Evolutionary conservation across 495 filamentous ascomycete genomes (phyloP), one percentile per base, ranked within the genome.

Genomic region (Penicillium simplicissimum): DNA sequence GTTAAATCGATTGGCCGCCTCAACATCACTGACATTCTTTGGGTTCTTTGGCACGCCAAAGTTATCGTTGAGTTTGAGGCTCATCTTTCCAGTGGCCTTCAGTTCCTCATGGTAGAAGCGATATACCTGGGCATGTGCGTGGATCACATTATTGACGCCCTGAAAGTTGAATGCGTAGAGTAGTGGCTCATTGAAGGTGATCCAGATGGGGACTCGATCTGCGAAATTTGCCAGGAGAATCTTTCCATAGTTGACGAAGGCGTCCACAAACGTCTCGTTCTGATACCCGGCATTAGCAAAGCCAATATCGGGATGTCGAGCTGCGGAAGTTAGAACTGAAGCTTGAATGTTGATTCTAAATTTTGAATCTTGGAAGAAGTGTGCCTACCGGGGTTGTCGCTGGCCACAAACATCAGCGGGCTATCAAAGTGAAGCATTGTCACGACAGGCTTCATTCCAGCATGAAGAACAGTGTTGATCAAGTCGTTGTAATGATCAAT

Each of bases 401-500:
- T 59, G 10, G 58, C 57, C 5, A 71, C 47, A 55, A 76, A 71
- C 42, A 67, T 68, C 17, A 69, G 52, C 9, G 76, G 79, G 10
- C 70, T 72, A 58, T 81, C 79, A 48, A 76, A 75, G 40, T 81
- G 79, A 23, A 76, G 59, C 57, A 82, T 64, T 0, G 80, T 81
- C 14, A 81, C 74, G 5, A 75, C 64, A 8, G 79, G 79, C 17
- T 70, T 60, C 65, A 82, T 76, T 1, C 80, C 79, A 0, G 71
- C 66, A 37, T 75, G 71, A 3, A 81, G 57, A 23, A 74, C 56
- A n/a, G 69, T 71, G 35, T 79, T 67, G 55, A 82, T 81, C 42
- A 82, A 58, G 52, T 81, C 78, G 34, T 78, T 67, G 63, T 81
- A 82, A 54, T 82, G 80, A 14, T 74, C 69, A 21, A 82, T 58